Evolutionary conservation across 2,329 filamentous ascomycete species (phyloP).

Genomic region (Cladosporium colombiae): DNA sequence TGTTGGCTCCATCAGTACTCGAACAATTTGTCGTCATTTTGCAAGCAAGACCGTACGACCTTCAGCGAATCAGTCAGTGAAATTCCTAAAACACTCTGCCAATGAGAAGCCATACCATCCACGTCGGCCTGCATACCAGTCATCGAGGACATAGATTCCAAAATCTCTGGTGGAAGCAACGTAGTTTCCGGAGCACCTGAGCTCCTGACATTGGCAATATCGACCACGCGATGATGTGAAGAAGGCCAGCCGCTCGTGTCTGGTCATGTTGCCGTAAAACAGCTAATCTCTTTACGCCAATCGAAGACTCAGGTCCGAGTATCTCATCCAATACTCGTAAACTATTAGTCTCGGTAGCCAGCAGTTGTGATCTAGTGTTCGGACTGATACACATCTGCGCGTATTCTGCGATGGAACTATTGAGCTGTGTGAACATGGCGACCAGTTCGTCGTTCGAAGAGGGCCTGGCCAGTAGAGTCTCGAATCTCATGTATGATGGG

Average conservation of each 20-base stretch:
- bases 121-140: not conserved
- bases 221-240: not conserved
- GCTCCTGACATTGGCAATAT: not conserved
- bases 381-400: not conserved
- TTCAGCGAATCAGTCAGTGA: not conserved
- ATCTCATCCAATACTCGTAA: not conserved
- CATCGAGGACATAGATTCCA: slow-evolving; percentile 8
- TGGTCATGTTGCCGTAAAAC: not conserved
- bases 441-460: not conserved
- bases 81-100: not conserved
- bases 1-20: not conserved
- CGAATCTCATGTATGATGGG: not conserved
- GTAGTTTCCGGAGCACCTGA: slow-evolving; percentile 1
- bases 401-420: not conserved
- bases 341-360: not conserved
- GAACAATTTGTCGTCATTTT: not conserved
- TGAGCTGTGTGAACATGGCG: not conserved
- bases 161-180: not conserved
- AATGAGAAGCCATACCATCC: not conserved
- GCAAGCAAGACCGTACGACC: not conserved
- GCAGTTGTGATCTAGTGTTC: not conserved
- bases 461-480: not conserved
- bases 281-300: not conserved
- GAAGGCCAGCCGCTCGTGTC: not conserved
- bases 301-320: not conserved